Conservation (phyloP, 2,329 filamentous ascomycete species). For the Colletotrichum gigasporum region DNA sequence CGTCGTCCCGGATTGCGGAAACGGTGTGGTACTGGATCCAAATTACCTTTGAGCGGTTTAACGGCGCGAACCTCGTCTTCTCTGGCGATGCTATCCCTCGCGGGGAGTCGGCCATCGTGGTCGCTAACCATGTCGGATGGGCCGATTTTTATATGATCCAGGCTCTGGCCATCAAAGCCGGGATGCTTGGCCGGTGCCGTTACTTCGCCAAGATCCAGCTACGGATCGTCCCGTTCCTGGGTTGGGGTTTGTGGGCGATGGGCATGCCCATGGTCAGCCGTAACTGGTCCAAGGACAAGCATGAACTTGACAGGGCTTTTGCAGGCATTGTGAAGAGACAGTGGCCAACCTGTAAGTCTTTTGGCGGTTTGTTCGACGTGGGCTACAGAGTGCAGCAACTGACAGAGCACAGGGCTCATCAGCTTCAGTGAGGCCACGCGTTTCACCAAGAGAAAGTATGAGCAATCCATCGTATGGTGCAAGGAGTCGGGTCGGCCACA, state of each 20-base stretch:
- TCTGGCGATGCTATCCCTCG: constrained; percentile 61
- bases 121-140: constrained; percentile 70
- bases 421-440: constrained; percentile 72
- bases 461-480: constrained; percentile 62
- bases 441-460: constrained; percentile 63
- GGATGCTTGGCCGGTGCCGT: constrained; percentile 69
- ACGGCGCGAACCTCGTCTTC: constrained; percentile 61
- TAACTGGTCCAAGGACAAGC: constrained; percentile 65
- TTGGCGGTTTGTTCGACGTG: constrained; percentile 16
- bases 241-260: constrained; percentile 73
- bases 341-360: constrained; percentile 66
- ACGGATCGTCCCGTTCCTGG: constrained; percentile 66
- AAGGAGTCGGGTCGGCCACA: constrained; percentile 57
- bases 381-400: neutral
- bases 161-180: constrained; percentile 59
- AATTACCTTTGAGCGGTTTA: constrained; percentile 62
- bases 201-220: constrained; percentile 72
- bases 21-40: constrained; percentile 68
- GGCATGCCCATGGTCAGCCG: constrained; percentile 71
- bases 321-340: constrained; percentile 57
- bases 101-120: constrained; percentile 68
- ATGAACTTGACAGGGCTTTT: constrained; percentile 67
- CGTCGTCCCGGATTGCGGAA: constrained; percentile 63
- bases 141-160: constrained; percentile 73
- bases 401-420: constrained; percentile 62